phyloP scores from a whole-genome alignment of 768 basidiomycete genomes.

The Naematelia encephala region DNA sequence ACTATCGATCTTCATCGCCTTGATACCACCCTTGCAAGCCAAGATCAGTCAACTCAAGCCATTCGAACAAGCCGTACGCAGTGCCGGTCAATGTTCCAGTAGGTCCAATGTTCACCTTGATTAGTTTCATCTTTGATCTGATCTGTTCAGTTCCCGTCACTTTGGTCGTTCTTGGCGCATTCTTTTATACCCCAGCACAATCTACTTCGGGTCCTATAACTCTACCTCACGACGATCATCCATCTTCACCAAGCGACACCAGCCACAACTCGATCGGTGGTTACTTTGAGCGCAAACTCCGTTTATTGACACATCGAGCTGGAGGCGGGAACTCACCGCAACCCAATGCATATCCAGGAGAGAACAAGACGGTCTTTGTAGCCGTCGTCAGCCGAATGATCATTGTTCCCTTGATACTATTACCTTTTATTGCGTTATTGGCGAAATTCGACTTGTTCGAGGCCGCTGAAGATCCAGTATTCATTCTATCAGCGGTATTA shows the following conservation, averaged over 20 bases:
- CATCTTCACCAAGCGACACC: conserved; percentile 8
- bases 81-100: conserved; percentile 50
- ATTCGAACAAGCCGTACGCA: conserved; percentile 51
- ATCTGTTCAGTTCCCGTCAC: conserved; percentile 72
- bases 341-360: conserved; percentile 55
- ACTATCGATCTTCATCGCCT: conserved; percentile 70
- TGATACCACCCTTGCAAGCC: conserved; percentile 70
- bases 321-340: conserved; percentile 4
- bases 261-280: conserved; percentile 20
- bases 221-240: conserved; percentile 7
- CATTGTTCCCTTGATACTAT: conserved; percentile 69
- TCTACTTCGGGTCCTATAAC: conserved; percentile 6
- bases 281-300: conserved; percentile 31
- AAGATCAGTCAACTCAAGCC: conserved; percentile 62
- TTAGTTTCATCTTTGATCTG: not conserved
- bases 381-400: conserved; percentile 83
- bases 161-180: conserved; percentile 85
- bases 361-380: conserved; percentile 77
- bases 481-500: conserved; percentile 78
- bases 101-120: conserved; percentile 18
- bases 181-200: conserved; percentile 61
- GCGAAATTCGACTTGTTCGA: conserved; percentile 54
- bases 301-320: conserved; percentile 6
- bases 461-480: conserved; percentile 53
- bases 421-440: conserved; percentile 70